Percentiles rank a stretch among this genome's conserved stretches.
These are phyloP conservation scores for Cyclocybe cylindracea DNA, from an alignment of 768 basidiomycete genomes.

Conservation along the genomic window DNA sequence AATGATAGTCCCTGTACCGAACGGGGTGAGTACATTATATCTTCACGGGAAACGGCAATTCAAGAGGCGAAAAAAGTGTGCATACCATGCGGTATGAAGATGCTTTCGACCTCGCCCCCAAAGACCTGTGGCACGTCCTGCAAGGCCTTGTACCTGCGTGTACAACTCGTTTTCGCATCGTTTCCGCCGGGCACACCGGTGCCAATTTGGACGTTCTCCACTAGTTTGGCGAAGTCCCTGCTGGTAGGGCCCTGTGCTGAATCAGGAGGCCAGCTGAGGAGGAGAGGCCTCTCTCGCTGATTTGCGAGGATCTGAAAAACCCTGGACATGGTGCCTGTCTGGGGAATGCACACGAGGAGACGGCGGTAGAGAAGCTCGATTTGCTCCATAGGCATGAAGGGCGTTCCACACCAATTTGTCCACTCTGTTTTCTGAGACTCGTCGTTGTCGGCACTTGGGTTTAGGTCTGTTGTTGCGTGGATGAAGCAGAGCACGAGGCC, in stretches of 20 bases:
- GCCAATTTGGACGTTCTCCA: slow-evolving; percentile 67
- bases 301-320: slow-evolving; percentile 83
- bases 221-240: slow-evolving; percentile 59
- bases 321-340: slow-evolving; percentile 50
- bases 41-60: slow-evolving; percentile 16
- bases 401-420: slow-evolving; percentile 91
- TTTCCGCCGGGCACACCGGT: slow-evolving; percentile 48
- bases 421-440: slow-evolving; percentile 71
- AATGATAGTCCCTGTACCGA: slow-evolving; percentile 59
- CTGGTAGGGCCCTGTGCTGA: slow-evolving; percentile 43
- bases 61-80: slow-evolving; percentile 25
- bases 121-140: slow-evolving; percentile 62
- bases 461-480: slow-evolving; percentile 78
- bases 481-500: slow-evolving; percentile 88
- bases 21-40: slow-evolving; percentile 29
- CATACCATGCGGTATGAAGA: slow-evolving; percentile 89
- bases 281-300: slow-evolving; percentile 52
- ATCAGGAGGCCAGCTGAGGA: slow-evolving; percentile 81
- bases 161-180: slow-evolving; percentile 85
- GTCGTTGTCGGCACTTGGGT: slow-evolving; percentile 65
- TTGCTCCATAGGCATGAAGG: slow-evolving; percentile 57
- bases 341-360: slow-evolving; percentile 56
- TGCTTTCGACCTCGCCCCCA: slow-evolving; percentile 74
- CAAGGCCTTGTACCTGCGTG: slow-evolving; percentile 76
- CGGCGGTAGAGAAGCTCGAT: slow-evolving; percentile 58